These are phyloP conservation scores for Porcisia deanei DNA, from an alignment of 208 protist genomes.

Conservation along the genomic window DNA sequence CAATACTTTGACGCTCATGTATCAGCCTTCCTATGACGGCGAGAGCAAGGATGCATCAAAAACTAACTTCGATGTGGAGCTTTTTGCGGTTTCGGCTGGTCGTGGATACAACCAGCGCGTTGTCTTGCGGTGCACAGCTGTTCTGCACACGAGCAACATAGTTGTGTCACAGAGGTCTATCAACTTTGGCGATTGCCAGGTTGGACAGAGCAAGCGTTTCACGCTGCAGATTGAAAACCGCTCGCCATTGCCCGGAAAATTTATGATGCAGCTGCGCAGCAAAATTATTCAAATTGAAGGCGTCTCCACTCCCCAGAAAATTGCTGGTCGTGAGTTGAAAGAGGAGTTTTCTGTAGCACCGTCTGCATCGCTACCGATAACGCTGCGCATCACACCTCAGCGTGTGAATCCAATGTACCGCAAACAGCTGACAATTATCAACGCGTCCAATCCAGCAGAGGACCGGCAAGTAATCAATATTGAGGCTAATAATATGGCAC, in stretches of 20 bases:
- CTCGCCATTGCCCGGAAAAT: constrained; percentile 67
- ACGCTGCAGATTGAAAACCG: constrained; percentile 82
- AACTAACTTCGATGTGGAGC: constrained; percentile 78
- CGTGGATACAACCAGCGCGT: constrained; percentile 52
- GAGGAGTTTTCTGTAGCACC: constrained; percentile 78
- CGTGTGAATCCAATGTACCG: constrained; percentile 87
- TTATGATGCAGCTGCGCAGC: constrained; percentile 78
- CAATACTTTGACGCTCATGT: constrained; percentile 46
- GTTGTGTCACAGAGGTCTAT: constrained; percentile 62
- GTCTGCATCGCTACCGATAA: constrained; percentile 61
- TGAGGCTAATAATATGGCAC: constrained; percentile 89
- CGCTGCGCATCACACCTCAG: constrained; percentile 75
- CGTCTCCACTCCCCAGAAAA: constrained; percentile 7
- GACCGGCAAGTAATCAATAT: constrained; percentile 85
- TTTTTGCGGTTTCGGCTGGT: constrained; percentile 38
- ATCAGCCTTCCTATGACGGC: constrained; percentile 54
- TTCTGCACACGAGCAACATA: constrained; percentile 85
- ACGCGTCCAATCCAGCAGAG: constrained; percentile 68
- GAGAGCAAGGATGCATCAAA: constrained; percentile 56
- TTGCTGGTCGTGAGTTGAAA: constrained; percentile 43
- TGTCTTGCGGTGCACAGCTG: constrained; percentile 62
- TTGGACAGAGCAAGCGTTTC: constrained; percentile 74
- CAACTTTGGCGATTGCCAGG: constrained; percentile 85
- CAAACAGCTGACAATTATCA: constrained; percentile 85
- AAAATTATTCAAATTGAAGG: constrained; percentile 89